Base-by-base conservation (phyloP, 768 basidiomycete species). In the Lactarius indigo region DNA sequence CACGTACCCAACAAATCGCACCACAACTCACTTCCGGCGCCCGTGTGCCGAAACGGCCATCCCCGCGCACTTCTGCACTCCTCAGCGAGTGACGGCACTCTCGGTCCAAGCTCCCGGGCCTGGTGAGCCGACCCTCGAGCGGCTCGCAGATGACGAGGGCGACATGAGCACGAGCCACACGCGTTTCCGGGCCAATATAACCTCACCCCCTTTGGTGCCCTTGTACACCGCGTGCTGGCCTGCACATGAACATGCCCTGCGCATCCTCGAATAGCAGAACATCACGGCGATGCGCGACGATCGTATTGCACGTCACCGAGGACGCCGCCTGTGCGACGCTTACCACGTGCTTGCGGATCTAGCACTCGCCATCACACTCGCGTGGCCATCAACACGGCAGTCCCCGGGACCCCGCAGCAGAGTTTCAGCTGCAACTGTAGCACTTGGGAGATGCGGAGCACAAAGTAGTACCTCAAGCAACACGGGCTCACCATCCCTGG, bases 381-480 rank as follows among this genome's bases (percentile, higher is more conserved):
- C 61, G 31, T 66, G 65, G 65, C n/a, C n/a, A n/a, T n/a, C n/a
- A n/a, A n/a, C n/a, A n/a, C n/a, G n/a, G n/a, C n/a, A 33, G 33
- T 33, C 33, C 33, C n/a, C n/a, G n/a, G n/a, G 9, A 1, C 33
- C 33, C 9, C 33, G 31, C 9, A 33, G 30, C 5, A 2, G 66
- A 67, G 57, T 26, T 50, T 3, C 65, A 42, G 39, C 31, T 44
- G 18, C 57, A 59, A 10, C 23, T 67, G 12, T 50, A 59, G 26
- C 9, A 55, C 44, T 59, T 67, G 62, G 10, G 42, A 5, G 66
- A 59, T 12, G 55, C 26, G 28, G 66, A 56, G 10, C 23, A 41
- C 5, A 67, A 37, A 67, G 17, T 67, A 62, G 58, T 67, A 63
- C 54, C 15, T 68, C 52, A 68, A 68, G 62, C 66, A 67, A 37